Evolutionary conservation across 345 rosid genomes (phyloP).

Genomic region (Streptanthus diversifolius): DNA sequence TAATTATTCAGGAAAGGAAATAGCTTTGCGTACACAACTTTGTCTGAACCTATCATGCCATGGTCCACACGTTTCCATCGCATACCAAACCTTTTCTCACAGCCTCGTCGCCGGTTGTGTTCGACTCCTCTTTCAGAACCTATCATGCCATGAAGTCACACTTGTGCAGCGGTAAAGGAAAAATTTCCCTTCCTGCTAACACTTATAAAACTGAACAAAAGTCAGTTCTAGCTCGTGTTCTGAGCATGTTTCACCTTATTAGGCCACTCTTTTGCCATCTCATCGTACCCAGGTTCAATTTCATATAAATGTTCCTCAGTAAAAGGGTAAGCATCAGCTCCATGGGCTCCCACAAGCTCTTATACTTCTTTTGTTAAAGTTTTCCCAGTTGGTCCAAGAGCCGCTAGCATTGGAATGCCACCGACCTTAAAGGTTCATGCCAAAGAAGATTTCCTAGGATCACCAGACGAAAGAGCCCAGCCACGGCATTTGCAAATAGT

Average conservation of each 20-base stretch:
- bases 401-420: slow-evolving; percentile 42
- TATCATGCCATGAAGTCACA: not conserved
- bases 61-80: slow-evolving; percentile 50
- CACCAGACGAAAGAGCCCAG: too few species aligned
- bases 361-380: slow-evolving; percentile 46
- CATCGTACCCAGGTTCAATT: too few species aligned
- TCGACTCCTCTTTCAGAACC: not conserved
- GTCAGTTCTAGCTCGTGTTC: not conserved
- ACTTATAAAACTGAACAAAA: not conserved
- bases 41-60: slow-evolving; percentile 17
- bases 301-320: slow-evolving; percentile 47
- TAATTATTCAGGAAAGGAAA: not conserved
- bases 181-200: not conserved
- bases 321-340: slow-evolving; percentile 68
- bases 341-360: slow-evolving; percentile 32
- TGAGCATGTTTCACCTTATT: too few species aligned
- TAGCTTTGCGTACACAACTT: not conserved
- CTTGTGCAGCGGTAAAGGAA: not conserved
- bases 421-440: too few species aligned
- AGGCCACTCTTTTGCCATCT: too few species aligned
- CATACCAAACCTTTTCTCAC: slow-evolving; percentile 46
- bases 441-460: slow-evolving; percentile 47
- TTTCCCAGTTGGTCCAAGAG: slow-evolving; percentile 47
- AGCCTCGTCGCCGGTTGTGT: not conserved
- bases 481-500: too few species aligned